A percentile compares a stretch with the other conserved stretches of the same genome.
These are phyloP conservation scores for Suillus paluster DNA, from an alignment of 768 basidiomycete species.

Conservation along the genomic window DNA sequence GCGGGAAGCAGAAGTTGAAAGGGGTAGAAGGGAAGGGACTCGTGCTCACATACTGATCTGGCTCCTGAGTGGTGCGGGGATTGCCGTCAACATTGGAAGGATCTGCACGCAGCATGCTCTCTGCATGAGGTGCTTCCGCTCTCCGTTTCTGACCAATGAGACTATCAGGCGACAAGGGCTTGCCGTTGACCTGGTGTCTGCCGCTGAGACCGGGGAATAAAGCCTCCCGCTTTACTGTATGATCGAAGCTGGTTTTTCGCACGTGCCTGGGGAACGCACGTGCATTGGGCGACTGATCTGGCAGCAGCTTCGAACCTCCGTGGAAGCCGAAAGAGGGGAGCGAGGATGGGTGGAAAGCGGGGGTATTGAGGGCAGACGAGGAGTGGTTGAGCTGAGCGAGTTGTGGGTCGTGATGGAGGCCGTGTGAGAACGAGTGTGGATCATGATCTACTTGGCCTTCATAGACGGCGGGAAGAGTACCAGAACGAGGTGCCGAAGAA, in stretches of 20 bases:
- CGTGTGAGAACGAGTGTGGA: slow-evolving; percentile 42
- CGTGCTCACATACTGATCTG: slow-evolving; percentile 44
- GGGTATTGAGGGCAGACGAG: slow-evolving; percentile 47
- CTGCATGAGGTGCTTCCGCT: slow-evolving; percentile 79
- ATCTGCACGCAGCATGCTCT: slow-evolving; percentile 81
- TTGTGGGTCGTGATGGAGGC: slow-evolving; percentile 31
- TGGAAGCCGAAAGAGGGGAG: slow-evolving; percentile 74
- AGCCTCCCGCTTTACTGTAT: slow-evolving; percentile 77
- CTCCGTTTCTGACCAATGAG: slow-evolving; percentile 76
- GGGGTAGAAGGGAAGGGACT: slow-evolving; percentile 67
- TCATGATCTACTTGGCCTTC: slow-evolving; percentile 46
- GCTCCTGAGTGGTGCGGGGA: slow-evolving; percentile 34
- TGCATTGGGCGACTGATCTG: slow-evolving; percentile 41
- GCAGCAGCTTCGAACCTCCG: slow-evolving; percentile 47
- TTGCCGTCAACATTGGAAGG: slow-evolving; percentile 58
- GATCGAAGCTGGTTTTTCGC: slow-evolving; percentile 94
- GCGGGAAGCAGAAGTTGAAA: slow-evolving; percentile 76
- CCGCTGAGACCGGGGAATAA: slow-evolving; percentile 62
- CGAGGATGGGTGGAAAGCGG: slow-evolving; percentile 68
- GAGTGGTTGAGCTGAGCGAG: slow-evolving; percentile 42
- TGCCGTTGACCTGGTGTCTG: slow-evolving; percentile 82
- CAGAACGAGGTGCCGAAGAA: slow-evolving; percentile 42
- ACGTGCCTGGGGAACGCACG: slow-evolving; percentile 82
- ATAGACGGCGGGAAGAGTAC: slow-evolving; percentile 39
- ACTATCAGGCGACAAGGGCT: slow-evolving; percentile 67